Percentiles rank a stretch among this genome's conserved stretches.
These are phyloP conservation scores for Oryza meridionalis DNA, from an alignment of 176 grass and related monocot species.

Conservation along the genomic window DNA sequence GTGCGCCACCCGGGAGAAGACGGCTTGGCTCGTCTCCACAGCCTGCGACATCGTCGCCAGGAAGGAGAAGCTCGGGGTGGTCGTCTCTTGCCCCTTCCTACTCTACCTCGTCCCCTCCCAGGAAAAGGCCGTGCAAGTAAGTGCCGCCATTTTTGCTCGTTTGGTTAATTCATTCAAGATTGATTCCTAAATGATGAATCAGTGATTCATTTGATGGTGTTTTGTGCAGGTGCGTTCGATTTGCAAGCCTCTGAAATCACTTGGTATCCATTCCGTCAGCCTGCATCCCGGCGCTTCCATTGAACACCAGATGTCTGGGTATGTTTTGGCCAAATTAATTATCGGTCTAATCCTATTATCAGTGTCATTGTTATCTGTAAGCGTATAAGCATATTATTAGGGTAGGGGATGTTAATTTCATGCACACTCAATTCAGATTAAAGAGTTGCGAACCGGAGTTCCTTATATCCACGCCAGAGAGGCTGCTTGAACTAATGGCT, in stretches of 20 bases:
- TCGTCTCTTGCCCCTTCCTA: conserved; percentile 67
- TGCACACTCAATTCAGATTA: conserved; percentile 51
- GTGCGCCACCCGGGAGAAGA: conserved; percentile 59
- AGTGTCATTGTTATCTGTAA: conserved; percentile 3
- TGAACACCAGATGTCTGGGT: conserved; percentile 78
- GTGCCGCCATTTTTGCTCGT: background rate
- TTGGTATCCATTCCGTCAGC: conserved; percentile 91
- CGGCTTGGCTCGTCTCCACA: conserved; percentile 78
- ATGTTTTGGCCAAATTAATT: background rate
- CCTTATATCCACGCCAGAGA: conserved; percentile 76
- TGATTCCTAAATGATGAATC: background rate
- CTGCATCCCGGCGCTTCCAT: conserved; percentile 69
- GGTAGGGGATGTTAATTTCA: background rate
- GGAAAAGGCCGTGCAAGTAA: conserved; percentile 70
- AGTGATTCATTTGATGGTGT: background rate
- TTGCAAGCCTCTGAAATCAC: conserved; percentile 72
- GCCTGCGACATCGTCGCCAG: conserved; percentile 74
- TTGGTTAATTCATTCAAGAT: background rate
- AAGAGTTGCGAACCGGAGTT: conserved; percentile 93
- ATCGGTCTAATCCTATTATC: background rate
- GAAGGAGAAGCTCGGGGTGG: conserved; percentile 81
- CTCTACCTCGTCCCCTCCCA: conserved; percentile 77
- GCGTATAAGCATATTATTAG: background rate
- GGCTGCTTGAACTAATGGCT: conserved; percentile 76
- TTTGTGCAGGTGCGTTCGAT: conserved; percentile 62